Conservation (phyloP, 2,329 filamentous ascomycete genomes). For the Scytalidium sp. region DNA sequence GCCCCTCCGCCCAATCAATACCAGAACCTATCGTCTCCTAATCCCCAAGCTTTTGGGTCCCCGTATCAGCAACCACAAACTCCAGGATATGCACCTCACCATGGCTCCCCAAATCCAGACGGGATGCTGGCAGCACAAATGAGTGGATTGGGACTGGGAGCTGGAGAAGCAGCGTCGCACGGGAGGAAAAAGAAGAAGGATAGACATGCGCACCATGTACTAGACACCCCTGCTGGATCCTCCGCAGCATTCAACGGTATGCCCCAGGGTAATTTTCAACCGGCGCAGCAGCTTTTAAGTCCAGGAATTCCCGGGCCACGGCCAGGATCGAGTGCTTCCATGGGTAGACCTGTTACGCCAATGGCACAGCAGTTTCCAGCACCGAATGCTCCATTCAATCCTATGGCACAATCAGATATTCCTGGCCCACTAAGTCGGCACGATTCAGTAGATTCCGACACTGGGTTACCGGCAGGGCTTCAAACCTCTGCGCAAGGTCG, state of each 20-base stretch:
- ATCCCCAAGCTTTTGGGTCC: slow-evolving; percentile 14
- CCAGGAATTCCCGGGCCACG: slow-evolving; percentile 40
- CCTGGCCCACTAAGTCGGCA: slow-evolving; percentile 45
- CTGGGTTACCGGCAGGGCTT: slow-evolving; percentile 39
- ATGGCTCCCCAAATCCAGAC: slow-evolving; percentile 35
- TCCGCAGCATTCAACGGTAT: slow-evolving; percentile 70
- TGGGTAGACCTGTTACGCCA: slow-evolving; percentile 42
- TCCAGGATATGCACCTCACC: slow-evolving; percentile 28
- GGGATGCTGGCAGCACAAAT: slow-evolving; percentile 66
- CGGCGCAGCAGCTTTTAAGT: slow-evolving; percentile 56
- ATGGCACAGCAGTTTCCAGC: slow-evolving; percentile 59
- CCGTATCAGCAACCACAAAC: slow-evolving; percentile 27
- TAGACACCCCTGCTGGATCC: slow-evolving; percentile 68
- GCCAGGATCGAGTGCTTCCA: slow-evolving; percentile 41
- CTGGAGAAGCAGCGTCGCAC: slow-evolving; percentile 50
- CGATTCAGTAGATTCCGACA: slow-evolving; percentile 25
- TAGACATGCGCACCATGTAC: slow-evolving; percentile 84
- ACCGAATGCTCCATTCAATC: slow-evolving; percentile 50
- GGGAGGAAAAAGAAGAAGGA: slow-evolving; percentile 84
- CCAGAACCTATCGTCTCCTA: slow-evolving; percentile 11
- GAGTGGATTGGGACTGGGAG: slow-evolving; percentile 60
- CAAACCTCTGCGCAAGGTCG: slow-evolving; percentile 66
- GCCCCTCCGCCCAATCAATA: slow-evolving; percentile 10
- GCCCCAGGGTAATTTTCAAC: slow-evolving; percentile 53
- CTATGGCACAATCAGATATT: slow-evolving; percentile 36